Evolutionary conservation across 1,284 basidiomycete species (phyloP), one percentile per base, ranked within the genome.

Genomic region (Stereum hirsutum): DNA sequence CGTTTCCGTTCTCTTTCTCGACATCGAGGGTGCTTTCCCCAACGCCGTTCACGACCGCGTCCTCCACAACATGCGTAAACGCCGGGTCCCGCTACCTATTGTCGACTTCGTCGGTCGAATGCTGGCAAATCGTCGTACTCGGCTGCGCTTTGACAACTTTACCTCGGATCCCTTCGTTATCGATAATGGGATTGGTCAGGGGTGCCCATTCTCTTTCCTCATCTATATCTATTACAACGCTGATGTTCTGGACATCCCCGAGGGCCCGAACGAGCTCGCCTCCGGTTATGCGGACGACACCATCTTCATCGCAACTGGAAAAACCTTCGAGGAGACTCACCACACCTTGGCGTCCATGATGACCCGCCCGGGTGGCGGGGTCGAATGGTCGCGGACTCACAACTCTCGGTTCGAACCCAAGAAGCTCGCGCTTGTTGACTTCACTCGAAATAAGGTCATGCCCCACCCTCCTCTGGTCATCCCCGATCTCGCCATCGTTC

Each of bases 161-260:
- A 10, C 15, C 0, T 59, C 56, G 0, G 41, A 51, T 0, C 44
- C 43, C 27, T 40, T 55, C 1, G 26, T 30, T 0, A 51, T 61
- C 0, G 38, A 14, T 0, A 58, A 59, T 27, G 56, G 62, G 0
- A 57, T 63, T 0, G 54, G 52, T 0, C 63, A 64, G 28, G 61
- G 62, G 12, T 52, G 49, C 42, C 59, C 49, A 6, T 39, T 57
- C 0, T 63, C 60, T 0, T 54, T 57, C 47, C 47, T 57, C 0
- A 44, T 55, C 0, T 63, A 58, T 37, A 43, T 57, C 0, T 56
- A 58, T n/a, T 63, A 61, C 43, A 58, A 55, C 23, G 41, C 54
- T 7, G 51, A 51, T 20, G 47, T 64, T 2, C 48, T 61, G 0
- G 42, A 53, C 2, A 45, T 61, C 11, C 37, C 52, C 10, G 7